Evolutionary conservation across 2,329 filamentous ascomycete species (phyloP).

Genomic region (Diaporthe ilicicola): DNA sequence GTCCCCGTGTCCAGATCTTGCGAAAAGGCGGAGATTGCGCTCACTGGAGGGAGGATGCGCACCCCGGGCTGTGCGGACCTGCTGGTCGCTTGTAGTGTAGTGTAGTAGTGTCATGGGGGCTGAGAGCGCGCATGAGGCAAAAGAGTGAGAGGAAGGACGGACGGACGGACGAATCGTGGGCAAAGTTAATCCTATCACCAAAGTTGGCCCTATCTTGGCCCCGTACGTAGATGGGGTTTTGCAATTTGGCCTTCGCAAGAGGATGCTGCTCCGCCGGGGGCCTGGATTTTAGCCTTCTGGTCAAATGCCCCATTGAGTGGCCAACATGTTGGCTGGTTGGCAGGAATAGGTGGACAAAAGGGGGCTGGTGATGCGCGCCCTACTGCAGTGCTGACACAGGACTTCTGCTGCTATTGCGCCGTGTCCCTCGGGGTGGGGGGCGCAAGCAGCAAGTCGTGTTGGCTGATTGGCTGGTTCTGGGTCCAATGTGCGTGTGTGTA

Average conservation of each 20-base stretch:
- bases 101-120: too few species aligned
- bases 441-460: not conserved
- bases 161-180: too few species aligned
- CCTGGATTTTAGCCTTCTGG: not conserved
- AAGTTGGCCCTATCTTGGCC: not conserved
- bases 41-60: not conserved
- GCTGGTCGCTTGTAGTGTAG: not conserved
- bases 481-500: too few species aligned
- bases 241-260: not conserved
- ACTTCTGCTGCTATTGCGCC: not conserved
- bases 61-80: not conserved
- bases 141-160: too few species aligned
- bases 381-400: constrained; percentile 20
- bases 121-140: too few species aligned
- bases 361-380: constrained; percentile 18
- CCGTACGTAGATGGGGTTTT: not conserved
- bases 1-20: not conserved
- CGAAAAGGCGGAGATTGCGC: constrained; percentile 14
- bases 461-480: not conserved
- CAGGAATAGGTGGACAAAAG: not conserved
- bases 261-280: not conserved
- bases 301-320: not conserved
- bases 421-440: not conserved
- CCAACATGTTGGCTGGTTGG: not conserved
- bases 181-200: not conserved